phyloP scores from a whole-genome alignment of 2,329 filamentous ascomycete genomes.

The Dothidotthia symphoricarpi region DNA sequence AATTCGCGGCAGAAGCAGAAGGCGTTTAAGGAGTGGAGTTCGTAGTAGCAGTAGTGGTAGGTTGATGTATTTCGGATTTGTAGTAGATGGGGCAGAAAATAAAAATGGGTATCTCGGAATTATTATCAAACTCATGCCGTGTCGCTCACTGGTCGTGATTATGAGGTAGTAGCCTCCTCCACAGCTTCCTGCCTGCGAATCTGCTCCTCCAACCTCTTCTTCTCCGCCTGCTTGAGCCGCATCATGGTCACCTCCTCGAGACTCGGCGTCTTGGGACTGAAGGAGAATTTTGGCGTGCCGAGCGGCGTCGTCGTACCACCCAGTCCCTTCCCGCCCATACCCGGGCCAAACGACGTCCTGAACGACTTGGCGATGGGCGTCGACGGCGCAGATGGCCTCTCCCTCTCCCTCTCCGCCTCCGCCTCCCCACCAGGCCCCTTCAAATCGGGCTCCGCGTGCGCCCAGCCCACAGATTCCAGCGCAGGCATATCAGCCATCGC shows the following conservation, averaged over 20 bases:
- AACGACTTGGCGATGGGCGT: constrained; percentile 33
- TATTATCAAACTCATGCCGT: no score
- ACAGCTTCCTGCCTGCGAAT: constrained; percentile 44
- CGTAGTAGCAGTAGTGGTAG: constrained; percentile 10
- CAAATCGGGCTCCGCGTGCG: constrained; percentile 53
- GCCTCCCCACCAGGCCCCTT: constrained; percentile 10
- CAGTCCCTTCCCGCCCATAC: constrained; percentile 18
- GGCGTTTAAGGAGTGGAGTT: constrained; percentile 39
- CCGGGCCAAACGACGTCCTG: constrained; percentile 25
- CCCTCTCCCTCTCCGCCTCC: no score
- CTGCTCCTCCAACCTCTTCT: constrained; percentile 46
- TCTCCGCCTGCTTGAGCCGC: constrained; percentile 46
- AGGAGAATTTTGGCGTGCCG: constrained; percentile 45
- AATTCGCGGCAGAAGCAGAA: constrained; percentile 79
- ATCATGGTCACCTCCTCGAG: constrained; percentile 48
- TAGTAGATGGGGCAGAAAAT: no score
- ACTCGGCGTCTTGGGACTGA: constrained; percentile 38
- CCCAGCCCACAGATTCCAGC: constrained; percentile 58
- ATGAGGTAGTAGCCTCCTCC: no score
- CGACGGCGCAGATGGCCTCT: constrained; percentile 25
- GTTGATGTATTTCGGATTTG: no score
- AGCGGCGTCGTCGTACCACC: constrained; percentile 17
- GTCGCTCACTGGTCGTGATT: no score
- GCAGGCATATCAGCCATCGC: constrained; percentile 48
- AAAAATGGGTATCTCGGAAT: no score